Conservation (phyloP, 2,329 filamentous ascomycete genomes). For the Arthrobotrys conoides region DNA sequence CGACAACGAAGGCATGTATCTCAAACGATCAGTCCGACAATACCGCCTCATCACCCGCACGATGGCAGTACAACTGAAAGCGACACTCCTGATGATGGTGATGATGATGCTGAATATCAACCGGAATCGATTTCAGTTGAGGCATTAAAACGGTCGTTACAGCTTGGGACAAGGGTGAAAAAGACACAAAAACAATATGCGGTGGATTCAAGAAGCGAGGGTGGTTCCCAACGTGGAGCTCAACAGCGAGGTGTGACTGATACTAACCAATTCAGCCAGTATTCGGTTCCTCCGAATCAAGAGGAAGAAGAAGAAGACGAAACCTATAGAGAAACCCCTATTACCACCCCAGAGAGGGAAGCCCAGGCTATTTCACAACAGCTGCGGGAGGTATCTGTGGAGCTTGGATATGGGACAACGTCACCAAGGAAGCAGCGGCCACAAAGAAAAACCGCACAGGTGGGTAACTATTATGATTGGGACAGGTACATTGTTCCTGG, state of each 20-base stretch:
- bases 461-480: conserved; percentile 40
- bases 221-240: neutral
- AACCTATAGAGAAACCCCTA: conserved; percentile 37
- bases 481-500: conserved; percentile 33
- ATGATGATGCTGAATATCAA: conserved; percentile 21
- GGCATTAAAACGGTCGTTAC: conserved; percentile 28
- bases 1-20: conserved; percentile 28
- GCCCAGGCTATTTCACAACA: neutral
- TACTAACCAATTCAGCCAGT: conserved; percentile 27
- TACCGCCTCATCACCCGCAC: neutral
- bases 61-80: conserved; percentile 21
- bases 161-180: conserved; percentile 35
- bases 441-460: conserved; percentile 31
- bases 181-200: conserved; percentile 2
- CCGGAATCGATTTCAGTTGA: conserved; percentile 12
- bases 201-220: conserved; percentile 33
- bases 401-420: conserved; percentile 20
- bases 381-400: neutral
- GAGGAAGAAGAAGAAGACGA: conserved; percentile 46
- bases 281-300: conserved; percentile 26
- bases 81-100: conserved; percentile 16
- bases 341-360: conserved; percentile 20
- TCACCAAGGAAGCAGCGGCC: conserved; percentile 24
- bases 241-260: neutral
- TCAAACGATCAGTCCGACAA: conserved; percentile 27